Base-by-base conservation (phyloP, 1,139 yeast genomes). In the Spathaspora jeffriesii region DNA sequence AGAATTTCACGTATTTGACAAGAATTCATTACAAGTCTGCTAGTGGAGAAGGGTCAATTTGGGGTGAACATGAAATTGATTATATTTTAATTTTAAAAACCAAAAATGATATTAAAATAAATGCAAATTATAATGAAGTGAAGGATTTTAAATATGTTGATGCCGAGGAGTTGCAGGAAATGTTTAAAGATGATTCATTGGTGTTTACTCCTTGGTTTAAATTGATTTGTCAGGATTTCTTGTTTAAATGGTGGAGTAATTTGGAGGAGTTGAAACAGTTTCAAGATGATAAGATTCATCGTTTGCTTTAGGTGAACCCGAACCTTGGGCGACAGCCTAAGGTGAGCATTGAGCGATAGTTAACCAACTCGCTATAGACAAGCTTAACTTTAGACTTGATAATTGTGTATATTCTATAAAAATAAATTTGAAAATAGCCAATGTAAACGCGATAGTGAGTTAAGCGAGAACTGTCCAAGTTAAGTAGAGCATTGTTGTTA, bases 51-150 rank as follows among this genome's bases (percentile, higher is more conserved):
- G 77, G 78, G 55, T 91, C 89, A 23, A 79, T 82, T 50, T 93
- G 99, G 99, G 99, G 98, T 44, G 99, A 93, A 65, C 99, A 93
- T 63, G 99, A 93, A 68, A 88, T 93, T 55, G 99, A 93, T 68
- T 93, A 93, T 68, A 95, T 93, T 57, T 77, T 95, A 61, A 84
- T 93, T 53, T 84, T 88, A 59, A 81, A 78, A 61, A 71, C 91
- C 27, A 74, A 79, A 53, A 84, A 91, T 41, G 67, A 67, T 40
- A 68, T 81, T 37, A 63, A 69, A 34, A 67, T 76, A 43, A 57
- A 78, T 44, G 81, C 85, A 37, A 86, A 84, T 60, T 77, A 78
- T 43, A 92, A 91, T 63, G 99, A 93, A 65, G 97, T 93, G 46
- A 84, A 84, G 63, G 97, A 88, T 63, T 72, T 73, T 60, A 80